Base-by-base conservation (phyloP, 2,329 filamentous ascomycete genomes). In the Fusarium sp. region DNA sequence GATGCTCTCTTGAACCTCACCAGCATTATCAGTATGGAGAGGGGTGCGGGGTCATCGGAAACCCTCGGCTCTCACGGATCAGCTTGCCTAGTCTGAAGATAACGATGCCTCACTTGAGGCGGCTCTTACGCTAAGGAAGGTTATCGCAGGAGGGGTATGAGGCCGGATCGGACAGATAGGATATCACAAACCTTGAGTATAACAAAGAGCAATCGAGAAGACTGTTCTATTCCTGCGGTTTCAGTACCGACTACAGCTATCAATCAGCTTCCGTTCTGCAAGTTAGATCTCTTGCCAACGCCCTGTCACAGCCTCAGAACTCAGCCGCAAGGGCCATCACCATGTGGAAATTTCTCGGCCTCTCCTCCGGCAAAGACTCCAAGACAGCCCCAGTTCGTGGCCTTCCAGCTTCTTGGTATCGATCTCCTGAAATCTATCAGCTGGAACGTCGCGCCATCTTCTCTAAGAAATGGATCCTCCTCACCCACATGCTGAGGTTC, bases 391-490 rank as follows among this genome's bases (percentile, higher is more conserved):
- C 71, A 20, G 22, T 63, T 33, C 75, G 81, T 50, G 82, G 86
- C 30, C 79, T 89, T 1, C 87, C 87, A 1, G 83, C 52, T 4
- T 85, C 85, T 4, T 89, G 87, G 87, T 89, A 87, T 77, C 83
- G 80, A 8, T 86, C 85, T 2, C 78, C 81, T 17, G 85, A 85
- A 65, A 86, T 90, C 81, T 89, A 87, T 73, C 84, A 89, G 73
- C 85, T 90, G 0, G 88, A 90, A 77, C 81, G 86, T 15, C 85
- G 88, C 15, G 86, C 87, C 47, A 87, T 89, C 74, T 90, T 89
- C 79, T 90, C 88, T 33, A 82, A 84, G 69, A 85, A 86, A 74
- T 90, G 88, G 88, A 84, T 88, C 37, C 84, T 89, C 50, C 84
- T 86, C 25, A 89, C 88, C 62, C 84, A 90, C 83, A 82, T 84